Percentiles rank a stretch among this genome's conserved stretches.
Conservation (phyloP, 2,329 filamentous ascomycete species). For the Fusarium nanum region DNA sequence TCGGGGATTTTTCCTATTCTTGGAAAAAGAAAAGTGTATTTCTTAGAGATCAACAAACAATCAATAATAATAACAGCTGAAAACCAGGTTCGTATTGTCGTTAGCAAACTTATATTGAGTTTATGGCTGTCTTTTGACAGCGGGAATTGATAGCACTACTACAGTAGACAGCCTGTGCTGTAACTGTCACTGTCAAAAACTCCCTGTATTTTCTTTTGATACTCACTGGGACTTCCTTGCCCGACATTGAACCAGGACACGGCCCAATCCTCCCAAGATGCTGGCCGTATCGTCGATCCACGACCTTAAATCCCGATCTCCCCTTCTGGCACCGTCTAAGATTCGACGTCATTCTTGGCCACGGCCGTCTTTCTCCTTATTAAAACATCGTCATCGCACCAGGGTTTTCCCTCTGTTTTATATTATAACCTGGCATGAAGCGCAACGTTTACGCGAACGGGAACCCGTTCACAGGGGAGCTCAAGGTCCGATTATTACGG, state of each 20-base stretch:
- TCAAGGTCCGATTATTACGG: background rate
- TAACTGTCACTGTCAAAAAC: background rate
- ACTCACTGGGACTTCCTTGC: slow-evolving; percentile 13
- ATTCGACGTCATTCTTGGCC: slow-evolving; percentile 44
- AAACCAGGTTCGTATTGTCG: slow-evolving; percentile 8
- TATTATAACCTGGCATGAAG: slow-evolving; percentile 22
- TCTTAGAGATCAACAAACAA: slow-evolving; percentile 16
- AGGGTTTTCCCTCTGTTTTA: slow-evolving; percentile 5
- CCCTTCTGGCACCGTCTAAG: slow-evolving; percentile 29
- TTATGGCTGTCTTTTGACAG: slow-evolving; percentile 4
- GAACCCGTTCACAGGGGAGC: background rate
- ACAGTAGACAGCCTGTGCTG: background rate
- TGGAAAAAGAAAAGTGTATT: slow-evolving; percentile 16
- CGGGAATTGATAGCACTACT: slow-evolving; percentile 2
- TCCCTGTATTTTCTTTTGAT: slow-evolving; percentile 9
- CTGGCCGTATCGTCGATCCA: slow-evolving; percentile 44
- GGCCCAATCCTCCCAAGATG: slow-evolving; percentile 10
- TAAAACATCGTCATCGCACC: slow-evolving; percentile 38
- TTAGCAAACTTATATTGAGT: slow-evolving; percentile 20
- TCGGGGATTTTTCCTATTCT: slow-evolving; percentile 36
- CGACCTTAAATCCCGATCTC: slow-evolving; percentile 44
- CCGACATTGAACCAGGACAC: slow-evolving; percentile 2
- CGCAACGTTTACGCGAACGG: slow-evolving; percentile 17
- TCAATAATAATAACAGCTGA: slow-evolving; percentile 4
- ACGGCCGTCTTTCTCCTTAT: slow-evolving; percentile 26